Conservation (phyloP, 2,329 filamentous ascomycete species). For the Ascochyta rabiei region DNA sequence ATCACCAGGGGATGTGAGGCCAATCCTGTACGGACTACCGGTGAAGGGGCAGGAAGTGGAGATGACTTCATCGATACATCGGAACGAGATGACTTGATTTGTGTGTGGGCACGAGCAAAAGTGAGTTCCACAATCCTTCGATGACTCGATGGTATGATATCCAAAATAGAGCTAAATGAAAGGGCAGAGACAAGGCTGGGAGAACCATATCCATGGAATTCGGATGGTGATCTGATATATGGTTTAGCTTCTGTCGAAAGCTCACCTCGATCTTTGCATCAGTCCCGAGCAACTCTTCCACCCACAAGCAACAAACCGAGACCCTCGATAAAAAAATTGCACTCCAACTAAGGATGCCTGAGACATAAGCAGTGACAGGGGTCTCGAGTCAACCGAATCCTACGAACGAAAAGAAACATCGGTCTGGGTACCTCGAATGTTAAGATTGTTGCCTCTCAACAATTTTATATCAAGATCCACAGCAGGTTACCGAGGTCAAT, state of each 20-base stretch:
- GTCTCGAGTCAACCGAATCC: neutral
- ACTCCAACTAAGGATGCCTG: neutral
- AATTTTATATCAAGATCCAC: constrained; percentile 3
- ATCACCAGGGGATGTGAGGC: constrained; percentile 21
- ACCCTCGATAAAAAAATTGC: neutral
- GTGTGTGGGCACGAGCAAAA: constrained; percentile 28
- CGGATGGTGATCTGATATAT: constrained; percentile 20
- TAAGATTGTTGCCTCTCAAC: constrained; percentile 7
- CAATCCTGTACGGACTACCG: constrained; percentile 8
- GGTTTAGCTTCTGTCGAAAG: constrained; percentile 5
- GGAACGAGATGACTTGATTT: constrained; percentile 23
- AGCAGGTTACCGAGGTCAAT: constrained; percentile 1
- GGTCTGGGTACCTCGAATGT: neutral
- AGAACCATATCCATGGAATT: constrained; percentile 24
- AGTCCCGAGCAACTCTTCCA: neutral
- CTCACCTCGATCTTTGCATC: neutral
- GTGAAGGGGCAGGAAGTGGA: constrained; percentile 22
- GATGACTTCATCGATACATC: constrained; percentile 23
- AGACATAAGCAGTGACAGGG: neutral
- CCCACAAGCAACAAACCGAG: neutral
- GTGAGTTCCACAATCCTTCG: constrained; percentile 12
- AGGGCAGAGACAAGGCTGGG: constrained; percentile 22
- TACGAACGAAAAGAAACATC: neutral
- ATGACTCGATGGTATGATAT: neutral
- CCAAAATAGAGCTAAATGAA: neutral